Conservation (phyloP, 2,329 filamentous ascomycete species). For the Neonectria ditissima region DNA sequence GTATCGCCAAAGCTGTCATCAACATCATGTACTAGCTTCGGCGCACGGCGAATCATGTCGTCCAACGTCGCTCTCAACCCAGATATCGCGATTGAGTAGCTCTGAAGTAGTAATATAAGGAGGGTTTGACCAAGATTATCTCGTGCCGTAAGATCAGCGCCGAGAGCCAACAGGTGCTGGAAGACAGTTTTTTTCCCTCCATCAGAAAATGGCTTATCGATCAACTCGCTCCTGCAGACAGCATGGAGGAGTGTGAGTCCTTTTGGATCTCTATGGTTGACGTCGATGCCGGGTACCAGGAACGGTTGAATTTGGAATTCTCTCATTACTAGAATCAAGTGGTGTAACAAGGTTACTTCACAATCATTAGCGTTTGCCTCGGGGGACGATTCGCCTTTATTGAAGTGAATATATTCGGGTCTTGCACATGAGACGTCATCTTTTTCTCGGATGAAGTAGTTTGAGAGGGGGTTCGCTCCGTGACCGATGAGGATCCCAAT, state of each 20-base stretch:
- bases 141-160: neutral
- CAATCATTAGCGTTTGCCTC: neutral
- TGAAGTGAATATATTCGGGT: neutral
- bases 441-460: neutral
- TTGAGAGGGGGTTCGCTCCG: constrained; percentile 9
- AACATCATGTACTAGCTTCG: neutral
- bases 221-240: neutral
- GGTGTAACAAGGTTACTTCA: constrained; percentile 2
- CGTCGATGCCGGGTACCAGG: constrained; percentile 8
- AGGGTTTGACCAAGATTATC: neutral
- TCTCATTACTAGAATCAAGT: neutral
- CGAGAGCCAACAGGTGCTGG: neutral
- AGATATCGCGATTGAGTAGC: neutral
- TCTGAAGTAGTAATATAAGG: neutral
- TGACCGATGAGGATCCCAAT: constrained; percentile 13
- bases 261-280: constrained; percentile 15
- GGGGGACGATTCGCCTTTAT: neutral
- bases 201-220: neutral
- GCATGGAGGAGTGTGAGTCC: neutral
- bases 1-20: neutral
- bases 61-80: neutral
- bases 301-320: constrained; percentile 16
- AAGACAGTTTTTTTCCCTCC: neutral
- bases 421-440: neutral
- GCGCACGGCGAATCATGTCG: neutral